These are phyloP conservation scores for Ophiocordyceps camponoti-leonardi DNA, from an alignment of 2,329 filamentous ascomycete genomes.

Conservation along the genomic window DNA sequence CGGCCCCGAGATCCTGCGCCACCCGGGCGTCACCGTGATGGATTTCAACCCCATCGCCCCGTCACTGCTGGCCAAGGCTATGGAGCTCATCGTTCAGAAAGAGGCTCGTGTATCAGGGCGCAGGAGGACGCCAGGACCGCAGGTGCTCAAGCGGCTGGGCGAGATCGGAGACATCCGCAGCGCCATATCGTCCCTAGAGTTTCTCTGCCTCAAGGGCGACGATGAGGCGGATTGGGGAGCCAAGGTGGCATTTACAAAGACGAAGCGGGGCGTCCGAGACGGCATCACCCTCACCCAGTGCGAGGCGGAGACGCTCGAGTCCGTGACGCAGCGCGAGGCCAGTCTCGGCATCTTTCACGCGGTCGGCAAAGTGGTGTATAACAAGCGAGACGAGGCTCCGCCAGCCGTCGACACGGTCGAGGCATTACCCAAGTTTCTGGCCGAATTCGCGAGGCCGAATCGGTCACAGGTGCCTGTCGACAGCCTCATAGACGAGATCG, in stretches of 20 bases:
- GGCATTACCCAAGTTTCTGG: slow-evolving; percentile 40
- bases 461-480: slow-evolving; percentile 52
- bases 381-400: slow-evolving; percentile 55
- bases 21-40: slow-evolving; percentile 62
- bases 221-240: slow-evolving; percentile 58
- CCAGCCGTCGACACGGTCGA: slow-evolving; percentile 27
- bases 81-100: slow-evolving; percentile 69
- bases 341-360: slow-evolving; percentile 92
- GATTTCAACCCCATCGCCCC: slow-evolving; percentile 90
- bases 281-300: slow-evolving; percentile 48
- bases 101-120: slow-evolving; percentile 67
- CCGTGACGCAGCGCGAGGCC: slow-evolving; percentile 74
- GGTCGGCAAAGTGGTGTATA: slow-evolving; percentile 90
- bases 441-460: slow-evolving; percentile 39
- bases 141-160: slow-evolving; percentile 61
- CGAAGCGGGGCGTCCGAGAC: slow-evolving; percentile 43
- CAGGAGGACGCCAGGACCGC: slow-evolving; percentile 57
- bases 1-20: slow-evolving; percentile 68
- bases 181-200: slow-evolving; percentile 83
- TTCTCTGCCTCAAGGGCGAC: slow-evolving; percentile 73
- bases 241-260: slow-evolving; percentile 52
- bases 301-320: slow-evolving; percentile 62
- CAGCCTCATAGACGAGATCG: slow-evolving; percentile 76
- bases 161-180: slow-evolving; percentile 85
- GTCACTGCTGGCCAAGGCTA: slow-evolving; percentile 67